Evolutionary conservation across 257 asterid genomes (phyloP).

Genomic region (Solanum pimpinellifolium): DNA sequence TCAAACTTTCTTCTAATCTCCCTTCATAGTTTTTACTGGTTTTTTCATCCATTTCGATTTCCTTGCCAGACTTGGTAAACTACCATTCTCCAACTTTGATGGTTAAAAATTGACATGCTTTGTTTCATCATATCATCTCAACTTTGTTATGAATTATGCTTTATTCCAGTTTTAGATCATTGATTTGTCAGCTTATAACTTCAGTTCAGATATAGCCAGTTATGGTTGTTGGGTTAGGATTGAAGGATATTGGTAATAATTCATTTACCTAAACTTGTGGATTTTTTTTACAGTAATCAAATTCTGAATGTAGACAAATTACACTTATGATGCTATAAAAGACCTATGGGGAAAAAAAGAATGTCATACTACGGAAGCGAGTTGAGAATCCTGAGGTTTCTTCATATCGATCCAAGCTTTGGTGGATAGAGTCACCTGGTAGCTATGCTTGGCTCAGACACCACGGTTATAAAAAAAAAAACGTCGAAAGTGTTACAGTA

Average conservation of each 20-base stretch:
- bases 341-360: background rate
- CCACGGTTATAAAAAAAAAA: background rate
- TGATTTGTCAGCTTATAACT: background rate
- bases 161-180: background rate
- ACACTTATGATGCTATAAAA: background rate
- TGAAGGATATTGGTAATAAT: background rate
- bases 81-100: background rate
- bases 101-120: background rate
- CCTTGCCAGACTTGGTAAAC: background rate
- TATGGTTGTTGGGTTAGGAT: background rate
- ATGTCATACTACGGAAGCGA: background rate
- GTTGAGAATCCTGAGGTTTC: background rate
- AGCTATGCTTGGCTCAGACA: background rate
- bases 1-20: slow-evolving; percentile 35
- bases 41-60: background rate
- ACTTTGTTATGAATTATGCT: background rate
- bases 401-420: background rate
- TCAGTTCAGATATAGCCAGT: background rate
- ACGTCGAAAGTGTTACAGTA: background rate
- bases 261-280: background rate
- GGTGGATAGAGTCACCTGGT: background rate
- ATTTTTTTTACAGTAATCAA: background rate
- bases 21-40: background rate
- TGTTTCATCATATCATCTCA: background rate
- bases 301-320: background rate